Conservation (phyloP, 352 stramenopile genomes). For the Pythium aristosporum region DNA sequence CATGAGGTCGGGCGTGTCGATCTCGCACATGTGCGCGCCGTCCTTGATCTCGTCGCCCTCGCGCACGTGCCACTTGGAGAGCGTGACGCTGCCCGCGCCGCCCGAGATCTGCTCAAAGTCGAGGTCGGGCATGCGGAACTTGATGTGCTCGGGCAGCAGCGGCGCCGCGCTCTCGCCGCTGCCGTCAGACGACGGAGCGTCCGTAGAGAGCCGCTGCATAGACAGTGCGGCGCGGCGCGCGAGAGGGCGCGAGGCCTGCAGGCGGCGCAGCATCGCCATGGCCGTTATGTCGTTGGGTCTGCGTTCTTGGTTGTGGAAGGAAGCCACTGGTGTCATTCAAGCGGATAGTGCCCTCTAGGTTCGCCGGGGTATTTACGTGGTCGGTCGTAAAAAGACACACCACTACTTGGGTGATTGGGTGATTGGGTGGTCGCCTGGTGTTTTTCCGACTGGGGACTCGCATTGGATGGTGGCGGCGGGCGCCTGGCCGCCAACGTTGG, state of each 20-base stretch:
- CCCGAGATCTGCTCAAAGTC: conserved; percentile 81
- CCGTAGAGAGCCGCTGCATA: background rate
- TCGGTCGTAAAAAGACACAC: background rate
- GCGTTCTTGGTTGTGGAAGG: background rate
- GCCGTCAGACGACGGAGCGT: background rate
- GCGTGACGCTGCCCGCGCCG: conserved; percentile 47
- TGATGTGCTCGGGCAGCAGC: conserved; percentile 76
- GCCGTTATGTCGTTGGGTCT: background rate
- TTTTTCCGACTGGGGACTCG: conserved; percentile 5
- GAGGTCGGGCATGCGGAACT: conserved; percentile 87
- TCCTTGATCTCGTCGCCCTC: conserved; percentile 66
- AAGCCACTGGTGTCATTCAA: conserved; percentile 3
- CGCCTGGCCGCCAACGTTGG: conserved; percentile 11
- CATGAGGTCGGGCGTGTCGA: conserved; percentile 82
- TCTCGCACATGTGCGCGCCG: conserved; percentile 81
- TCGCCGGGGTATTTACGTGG: conserved; percentile 2
- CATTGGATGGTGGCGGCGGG: conserved; percentile 40
- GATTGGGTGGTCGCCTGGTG: background rate
- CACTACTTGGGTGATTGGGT: conserved; percentile 14
- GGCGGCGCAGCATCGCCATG: background rate
- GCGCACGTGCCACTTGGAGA: conserved; percentile 75
- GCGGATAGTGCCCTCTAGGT: conserved; percentile 1
- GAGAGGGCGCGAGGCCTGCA: background rate
- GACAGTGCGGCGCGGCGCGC: background rate
- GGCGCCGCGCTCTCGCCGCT: background rate